Base-by-base conservation (phyloP, 345 rosid species). In the Balakata baccata region DNA sequence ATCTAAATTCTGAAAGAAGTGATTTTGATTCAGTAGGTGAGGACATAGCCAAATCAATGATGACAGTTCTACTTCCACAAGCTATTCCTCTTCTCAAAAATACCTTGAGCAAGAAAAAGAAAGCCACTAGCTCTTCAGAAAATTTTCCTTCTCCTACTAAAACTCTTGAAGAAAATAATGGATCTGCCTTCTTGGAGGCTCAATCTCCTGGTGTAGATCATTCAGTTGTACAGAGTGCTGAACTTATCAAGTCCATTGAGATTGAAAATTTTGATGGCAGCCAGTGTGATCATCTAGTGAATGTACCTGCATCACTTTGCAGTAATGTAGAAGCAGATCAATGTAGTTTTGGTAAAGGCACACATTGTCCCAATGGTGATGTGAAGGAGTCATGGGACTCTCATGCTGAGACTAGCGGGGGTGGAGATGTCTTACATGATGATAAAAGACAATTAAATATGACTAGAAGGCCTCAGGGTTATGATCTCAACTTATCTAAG, bases 11-110 rank as follows among this genome's bases (percentile, higher is more conserved):
- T 59, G 89, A 74, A 68, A 79, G 81, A 73, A 80, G 80, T 75
- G 89, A 85, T 46, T 78, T 74, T 68, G 88, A 87, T 79, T 85
- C 87, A 68, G 84, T 83, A 62, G 88, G 85, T 76, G 86, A 86
- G 74, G 98, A 82, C 62, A 78, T 84, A 73, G 80, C 89, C 68
- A 81, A 81, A 71, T 81, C 90, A 74, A 95, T 95, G 99, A 87
- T 92, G 89, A 82, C 89, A 20, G 64, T 95, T 78, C 87, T 90
- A 75, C 92, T 92, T 82, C 99, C 99, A 70, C 97, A 86, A 87
- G 98, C 96, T 64, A 73, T 94, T 72, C 98, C 98, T 76, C 83
- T 92, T 49, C 94, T 94, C 68, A 85, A 83, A 76, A 72, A 79
- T 71, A 45, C 70, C 59, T 81, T 89, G 74, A 79, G 76, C 73